Evolutionary conservation across 2,329 filamentous ascomycete genomes (phyloP), one percentile per base, ranked within the genome.

Genomic region (Fusarium piperis): DNA sequence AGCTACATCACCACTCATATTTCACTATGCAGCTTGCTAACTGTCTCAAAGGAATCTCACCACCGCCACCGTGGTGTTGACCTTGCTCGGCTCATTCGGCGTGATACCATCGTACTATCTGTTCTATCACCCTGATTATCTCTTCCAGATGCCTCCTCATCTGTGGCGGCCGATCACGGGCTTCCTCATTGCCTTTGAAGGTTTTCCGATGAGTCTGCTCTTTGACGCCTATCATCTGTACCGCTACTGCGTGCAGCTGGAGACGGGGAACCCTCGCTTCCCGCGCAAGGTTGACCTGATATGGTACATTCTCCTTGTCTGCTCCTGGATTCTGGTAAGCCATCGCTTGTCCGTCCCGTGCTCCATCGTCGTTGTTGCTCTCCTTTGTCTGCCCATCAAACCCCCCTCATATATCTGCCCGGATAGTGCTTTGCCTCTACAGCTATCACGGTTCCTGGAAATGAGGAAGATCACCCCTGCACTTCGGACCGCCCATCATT

Each of bases 371-470:
- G 65, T 65, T 68, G 69, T 62, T 69, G 70, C 62, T 71, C 58
- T 52, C 57, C 67, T 67, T 60, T 28, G 59, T 52, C 56, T 53
- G 26, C 53, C 48, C 61, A 56, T 59, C 61, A 64, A 70, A 65
- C 32, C 80, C 84, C 62, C 82, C 87, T 88, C 87, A 85, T 85
- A 86, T 90, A 93, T 93, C 92, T 94, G 92, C 92, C 91, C 92
- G 92, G 88, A 89, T 91, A 93, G 91, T 86, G 86, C 79, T 78
- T 71, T 82, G 83, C 87, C 83, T 81, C 81, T 78, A 88, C 91
- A 89, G 86, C 91, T 93, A 91, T 91, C 87, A 86, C 91, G 92
- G 91, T 94, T 94, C 92, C 92, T 94, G 91, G 85, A 93, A 90
- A 83, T 86, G 92, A 94, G 92, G 92, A 87, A 94, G 91, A 94